Conservation (phyloP, 345 rosid genomes). For the Dovyalis caffra region DNA sequence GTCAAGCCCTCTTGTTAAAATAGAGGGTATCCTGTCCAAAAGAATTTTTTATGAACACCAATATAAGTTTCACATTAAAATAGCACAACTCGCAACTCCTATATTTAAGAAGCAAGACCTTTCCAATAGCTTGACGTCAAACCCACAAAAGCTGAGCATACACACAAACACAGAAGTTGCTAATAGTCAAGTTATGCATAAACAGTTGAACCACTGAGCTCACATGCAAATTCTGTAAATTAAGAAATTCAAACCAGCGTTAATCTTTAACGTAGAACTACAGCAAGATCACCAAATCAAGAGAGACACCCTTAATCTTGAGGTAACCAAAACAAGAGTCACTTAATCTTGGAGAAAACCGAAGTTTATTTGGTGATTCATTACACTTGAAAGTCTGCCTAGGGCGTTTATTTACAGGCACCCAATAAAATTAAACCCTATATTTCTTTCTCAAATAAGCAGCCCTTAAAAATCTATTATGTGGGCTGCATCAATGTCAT, state of each 20-base stretch:
- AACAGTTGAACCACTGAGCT: background rate
- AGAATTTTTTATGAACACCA: background rate
- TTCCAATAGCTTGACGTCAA: background rate
- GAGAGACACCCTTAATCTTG: too few species aligned
- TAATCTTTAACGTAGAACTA: constrained; percentile 3
- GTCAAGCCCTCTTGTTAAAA: constrained; percentile 48
- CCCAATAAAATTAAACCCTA: too few species aligned
- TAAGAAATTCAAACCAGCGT: background rate
- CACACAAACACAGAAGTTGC: background rate
- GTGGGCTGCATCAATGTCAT: too few species aligned
- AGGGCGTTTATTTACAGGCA: too few species aligned
- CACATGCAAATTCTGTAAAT: background rate
- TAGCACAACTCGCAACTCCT: background rate
- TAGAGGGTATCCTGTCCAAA: constrained; percentile 28
- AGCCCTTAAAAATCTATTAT: too few species aligned
- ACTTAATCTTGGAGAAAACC: too few species aligned
- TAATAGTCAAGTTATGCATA: background rate
- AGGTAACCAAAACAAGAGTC: too few species aligned
- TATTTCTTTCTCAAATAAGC: too few species aligned
- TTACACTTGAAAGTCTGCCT: too few species aligned
- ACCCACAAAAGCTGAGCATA: background rate
- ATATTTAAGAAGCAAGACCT: background rate
- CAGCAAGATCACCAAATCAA: background rate
- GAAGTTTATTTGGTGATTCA: too few species aligned
- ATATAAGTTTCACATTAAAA: background rate